Evolutionary conservation across 345 rosid genomes (phyloP).

Genomic region (Aurinia saxatilis): DNA sequence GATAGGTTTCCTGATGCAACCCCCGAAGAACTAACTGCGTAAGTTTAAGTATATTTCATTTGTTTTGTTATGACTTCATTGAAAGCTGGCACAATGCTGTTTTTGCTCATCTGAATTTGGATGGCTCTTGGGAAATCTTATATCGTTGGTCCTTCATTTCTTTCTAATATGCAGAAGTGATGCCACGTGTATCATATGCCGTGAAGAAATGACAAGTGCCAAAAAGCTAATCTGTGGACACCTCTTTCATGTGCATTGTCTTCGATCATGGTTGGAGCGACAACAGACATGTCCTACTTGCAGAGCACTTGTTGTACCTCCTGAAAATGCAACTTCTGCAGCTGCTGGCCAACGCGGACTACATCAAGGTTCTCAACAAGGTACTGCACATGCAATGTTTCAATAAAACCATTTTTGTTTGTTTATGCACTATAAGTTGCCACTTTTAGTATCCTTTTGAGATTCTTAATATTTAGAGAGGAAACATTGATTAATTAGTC

Average conservation of each 20-base stretch:
- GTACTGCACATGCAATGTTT: conserved; percentile 28
- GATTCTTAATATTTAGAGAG: not conserved
- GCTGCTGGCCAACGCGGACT: conserved; percentile 52
- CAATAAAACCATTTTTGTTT: not conserved
- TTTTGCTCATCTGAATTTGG: not conserved
- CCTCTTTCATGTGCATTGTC: conserved; percentile 95
- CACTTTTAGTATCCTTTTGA: not conserved
- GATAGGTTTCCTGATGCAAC: conserved; percentile 95
- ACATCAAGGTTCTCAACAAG: conserved; percentile 49
- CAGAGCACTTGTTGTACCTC: conserved; percentile 87
- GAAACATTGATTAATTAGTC: not conserved
- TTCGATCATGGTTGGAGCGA: conserved; percentile 96
- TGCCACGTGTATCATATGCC: conserved; percentile 93
- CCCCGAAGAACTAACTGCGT: conserved; percentile 84
- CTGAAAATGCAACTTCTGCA: conserved; percentile 59
- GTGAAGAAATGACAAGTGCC: conserved; percentile 96
- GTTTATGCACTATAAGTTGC: not conserved
- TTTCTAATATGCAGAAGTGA: conserved; percentile 60
- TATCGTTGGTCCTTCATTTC: conserved; percentile 3
- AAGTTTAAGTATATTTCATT: conserved; percentile 28
- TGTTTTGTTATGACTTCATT: not conserved
- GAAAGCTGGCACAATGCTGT: not conserved
- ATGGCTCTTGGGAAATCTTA: not conserved
- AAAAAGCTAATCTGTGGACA: conserved; percentile 93
- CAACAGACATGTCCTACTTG: conserved; percentile 98